Conservation (phyloP, 192 early-diverging fungal species). For the Chytriomyces hyalinus region DNA sequence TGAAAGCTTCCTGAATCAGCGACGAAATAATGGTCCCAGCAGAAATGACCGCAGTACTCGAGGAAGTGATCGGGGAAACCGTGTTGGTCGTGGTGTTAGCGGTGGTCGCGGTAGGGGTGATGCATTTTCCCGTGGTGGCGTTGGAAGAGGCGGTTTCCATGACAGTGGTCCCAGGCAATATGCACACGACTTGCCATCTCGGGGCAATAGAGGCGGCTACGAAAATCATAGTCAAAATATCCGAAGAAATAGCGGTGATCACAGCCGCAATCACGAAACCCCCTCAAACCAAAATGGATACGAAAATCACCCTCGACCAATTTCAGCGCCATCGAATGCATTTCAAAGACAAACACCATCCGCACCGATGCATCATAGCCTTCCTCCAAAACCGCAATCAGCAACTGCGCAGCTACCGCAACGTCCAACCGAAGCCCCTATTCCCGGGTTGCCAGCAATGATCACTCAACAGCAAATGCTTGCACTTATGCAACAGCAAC, state of each 20-base stretch:
- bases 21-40: neutral
- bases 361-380: neutral
- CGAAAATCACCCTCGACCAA: neutral
- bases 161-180: neutral
- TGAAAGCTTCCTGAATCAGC: too few relatives aligned
- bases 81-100: neutral
- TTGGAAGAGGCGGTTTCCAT: neutral
- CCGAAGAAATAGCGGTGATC: too few relatives aligned
- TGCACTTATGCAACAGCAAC: slow-evolving; percentile 36
- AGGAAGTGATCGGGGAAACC: neutral
- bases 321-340: neutral
- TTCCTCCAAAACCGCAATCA: slow-evolving; percentile 1
- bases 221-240: too few relatives aligned
- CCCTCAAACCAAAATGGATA: neutral
- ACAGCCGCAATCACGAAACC: too few relatives aligned
- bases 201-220: too few relatives aligned
- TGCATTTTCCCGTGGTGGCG: neutral
- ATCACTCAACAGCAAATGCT: slow-evolving; percentile 2
- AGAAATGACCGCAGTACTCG: neutral
- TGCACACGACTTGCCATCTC: too few relatives aligned
- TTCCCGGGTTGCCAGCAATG: neutral
- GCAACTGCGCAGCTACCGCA: neutral
- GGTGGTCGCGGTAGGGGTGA: neutral
- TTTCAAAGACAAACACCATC: too few relatives aligned
- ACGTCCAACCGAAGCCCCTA: neutral